Base-by-base conservation (phyloP, 352 stramenopile genomes). In the Globisporangium spinosum region DNA sequence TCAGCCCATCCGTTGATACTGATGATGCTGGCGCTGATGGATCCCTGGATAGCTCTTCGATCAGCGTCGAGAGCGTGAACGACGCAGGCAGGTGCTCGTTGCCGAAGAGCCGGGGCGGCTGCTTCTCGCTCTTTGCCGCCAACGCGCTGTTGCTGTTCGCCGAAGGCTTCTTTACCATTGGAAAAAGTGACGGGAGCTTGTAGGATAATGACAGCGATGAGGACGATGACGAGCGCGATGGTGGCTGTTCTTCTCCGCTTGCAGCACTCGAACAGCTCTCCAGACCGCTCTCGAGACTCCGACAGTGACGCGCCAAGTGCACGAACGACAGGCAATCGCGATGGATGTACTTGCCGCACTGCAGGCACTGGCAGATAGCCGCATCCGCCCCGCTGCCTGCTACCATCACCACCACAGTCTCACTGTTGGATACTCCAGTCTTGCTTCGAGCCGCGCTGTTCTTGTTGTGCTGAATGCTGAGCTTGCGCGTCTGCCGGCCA, bases 351-450 rank as follows among this genome's bases (percentile, higher is more conserved):
- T 79, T 76, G 22, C 76, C 77, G 25, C 83, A 91, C 34, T 70
- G 74, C 2, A 86, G 66, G 61, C 83, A 91, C 69, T 91, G 83
- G 45, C 77, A 89, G 6, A 91, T 55, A 8, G 25, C 63, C 6
- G 25, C 63, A 20, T 68, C 65, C 3, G 22, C 51, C 17, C 23
- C 32, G 17, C 9, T 58, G 15, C 61, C 45, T 20, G 17, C 60
- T 40, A 55, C 25, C 23, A 65, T n/a, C 5, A 43, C 25, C 38
- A 53, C 40, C 23, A 27, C 55, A 23, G 40, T 47, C 40, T 47
- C 40, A 47, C 3, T n/a, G 6, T 47, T 47, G 40, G 40, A 47
- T 47, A 7, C 4, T 15, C 40, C 15, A 47, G 12, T 47, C 40
- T 47, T 47, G 3, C 15, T 47, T 20, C 15, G 40, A 47, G 40